phyloP scores from a whole-genome alignment of 257 asterid species.

The Gynochthodes officinalis region DNA sequence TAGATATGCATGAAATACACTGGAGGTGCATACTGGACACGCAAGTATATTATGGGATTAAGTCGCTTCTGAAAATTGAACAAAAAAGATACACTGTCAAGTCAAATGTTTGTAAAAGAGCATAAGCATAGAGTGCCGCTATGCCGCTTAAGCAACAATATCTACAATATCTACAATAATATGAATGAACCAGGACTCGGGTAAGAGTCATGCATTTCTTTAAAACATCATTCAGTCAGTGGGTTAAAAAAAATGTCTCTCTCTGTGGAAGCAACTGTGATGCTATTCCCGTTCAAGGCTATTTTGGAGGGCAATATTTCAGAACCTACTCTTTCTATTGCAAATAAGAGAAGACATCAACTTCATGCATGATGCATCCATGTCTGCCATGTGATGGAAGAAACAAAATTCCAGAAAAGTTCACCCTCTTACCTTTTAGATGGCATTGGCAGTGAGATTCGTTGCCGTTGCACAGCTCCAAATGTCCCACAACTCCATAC shows the following conservation, averaged over 20 bases:
- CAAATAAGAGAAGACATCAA: not conserved
- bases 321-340: not conserved
- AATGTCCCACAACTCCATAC: slow-evolving; percentile 97
- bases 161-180: not conserved
- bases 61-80: not conserved
- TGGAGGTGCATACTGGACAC: not conserved
- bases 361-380: not conserved
- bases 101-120: not conserved
- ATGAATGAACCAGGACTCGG: not conserved
- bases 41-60: not conserved
- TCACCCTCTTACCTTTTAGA: slow-evolving; percentile 41
- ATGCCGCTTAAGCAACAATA: not conserved
- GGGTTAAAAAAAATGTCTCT: not conserved
- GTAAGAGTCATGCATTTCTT: not conserved
- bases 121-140: not conserved
- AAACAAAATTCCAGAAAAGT: not conserved
- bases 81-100: not conserved
- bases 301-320: not conserved
- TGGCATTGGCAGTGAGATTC: slow-evolving; percentile 64
- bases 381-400: not conserved
- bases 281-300: not conserved
- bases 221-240: not conserved
- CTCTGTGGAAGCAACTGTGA: not conserved
- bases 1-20: no score
- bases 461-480: slow-evolving; percentile 58